Evolutionary conservation across 1,284 basidiomycete species (phyloP), one percentile per base, ranked within the genome.

Genomic region (Cutaneotrichosporon dermatis): DNA sequence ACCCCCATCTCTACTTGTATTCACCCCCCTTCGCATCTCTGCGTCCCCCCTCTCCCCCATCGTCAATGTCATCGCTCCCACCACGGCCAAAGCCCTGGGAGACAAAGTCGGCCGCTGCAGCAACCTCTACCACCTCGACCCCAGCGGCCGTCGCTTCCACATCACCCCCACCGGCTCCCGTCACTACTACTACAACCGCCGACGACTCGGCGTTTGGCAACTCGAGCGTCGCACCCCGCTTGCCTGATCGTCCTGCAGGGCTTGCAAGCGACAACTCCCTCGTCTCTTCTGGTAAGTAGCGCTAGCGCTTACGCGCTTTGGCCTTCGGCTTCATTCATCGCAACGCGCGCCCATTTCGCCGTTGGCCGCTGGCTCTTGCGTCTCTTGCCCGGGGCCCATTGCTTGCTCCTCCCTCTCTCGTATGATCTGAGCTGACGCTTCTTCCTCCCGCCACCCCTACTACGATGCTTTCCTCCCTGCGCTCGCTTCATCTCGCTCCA

Each of bases 31-130:
- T 25, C 25, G 25, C 25, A 25, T 25, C 25, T 2, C 3, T 25
- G 25, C 25, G 25, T 3, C 25, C 25, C 2, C 25, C 25, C 25
- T 3, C 25, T 25, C n/a, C 25, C 2, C 25, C 2, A 25, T 25
- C 25, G 25, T 25, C 2, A 50, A 72, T 72, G 69, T 63, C 73
- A 50, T 74, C 75, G 8, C 61, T 72, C 10, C 69, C 75, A 13
- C 69, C 72, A 5, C 62, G 73, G 45, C 70, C 73, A 13, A 76
- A 76, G 50, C 75, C 75, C 42, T 75, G 73, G 73, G 73, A 75
- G 64, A 64, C 59, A 37, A 61, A 61, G 43, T 55, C 64, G 15
- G 63, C 59, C n/a, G 60, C 64, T 6, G 59, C 61, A 16, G 60
- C 67, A 11, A 43, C 56, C 36, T 55, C 67, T 12, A 54, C 54